Evolutionary conservation across 306 rosid species (phyloP).

Genomic region (Lagenaria siceraria): DNA sequence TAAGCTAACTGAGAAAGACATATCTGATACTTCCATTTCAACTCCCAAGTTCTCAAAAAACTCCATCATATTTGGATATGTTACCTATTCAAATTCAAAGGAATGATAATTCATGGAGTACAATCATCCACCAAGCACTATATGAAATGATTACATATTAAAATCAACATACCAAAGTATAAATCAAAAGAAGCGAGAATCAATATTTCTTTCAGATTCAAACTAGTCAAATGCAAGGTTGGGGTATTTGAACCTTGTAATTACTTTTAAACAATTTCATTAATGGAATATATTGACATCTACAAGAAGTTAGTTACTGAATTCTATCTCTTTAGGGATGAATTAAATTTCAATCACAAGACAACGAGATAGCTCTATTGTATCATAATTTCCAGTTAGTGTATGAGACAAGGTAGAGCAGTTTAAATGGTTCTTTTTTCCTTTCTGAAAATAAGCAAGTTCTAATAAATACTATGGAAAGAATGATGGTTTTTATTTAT

Average conservation of each 20-base stretch:
- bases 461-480: neutral
- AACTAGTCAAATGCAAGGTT: neutral
- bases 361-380: too few species aligned
- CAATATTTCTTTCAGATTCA: neutral
- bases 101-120: neutral
- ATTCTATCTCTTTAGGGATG: neutral
- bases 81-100: conserved; percentile 28
- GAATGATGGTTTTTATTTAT: too few species aligned
- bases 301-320: neutral
- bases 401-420: neutral
- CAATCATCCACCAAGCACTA: neutral
- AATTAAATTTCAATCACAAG: neutral
- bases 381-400: too few species aligned
- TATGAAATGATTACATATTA: neutral
- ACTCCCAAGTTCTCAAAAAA: conserved; percentile 73
- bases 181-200: neutral
- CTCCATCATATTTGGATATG: conserved; percentile 89
- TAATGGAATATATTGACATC: neutral
- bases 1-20: conserved; percentile 73
- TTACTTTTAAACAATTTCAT: neutral
- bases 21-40: conserved; percentile 77
- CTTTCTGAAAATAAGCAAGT: neutral
- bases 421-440: neutral
- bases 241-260: neutral
- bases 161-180: neutral